A percentile compares a stretch with the other conserved stretches of the same genome.
These are phyloP conservation scores for Cerrena zonata DNA, from an alignment of 1,284 basidiomycete genomes.

Conservation along the genomic window DNA sequence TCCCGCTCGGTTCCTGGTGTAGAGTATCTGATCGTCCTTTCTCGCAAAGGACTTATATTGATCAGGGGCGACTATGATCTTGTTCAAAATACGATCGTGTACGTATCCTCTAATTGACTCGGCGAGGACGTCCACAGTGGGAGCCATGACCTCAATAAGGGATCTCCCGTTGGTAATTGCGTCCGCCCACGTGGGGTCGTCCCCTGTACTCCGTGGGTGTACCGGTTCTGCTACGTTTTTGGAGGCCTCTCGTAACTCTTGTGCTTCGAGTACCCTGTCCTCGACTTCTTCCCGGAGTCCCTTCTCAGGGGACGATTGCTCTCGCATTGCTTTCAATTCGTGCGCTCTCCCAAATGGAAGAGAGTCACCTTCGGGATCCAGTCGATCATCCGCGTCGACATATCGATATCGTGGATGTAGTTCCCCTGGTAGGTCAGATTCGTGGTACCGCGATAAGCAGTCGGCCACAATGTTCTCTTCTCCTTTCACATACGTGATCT, in stretches of 20 bases:
- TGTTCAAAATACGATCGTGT: no score
- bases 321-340: background rate
- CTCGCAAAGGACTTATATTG: no score
- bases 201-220: background rate
- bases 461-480: conserved; percentile 30
- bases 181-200: background rate
- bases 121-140: no score
- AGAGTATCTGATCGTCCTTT: no score
- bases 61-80: no score
- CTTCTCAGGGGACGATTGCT: background rate
- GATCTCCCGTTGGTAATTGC: background rate
- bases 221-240: background rate
- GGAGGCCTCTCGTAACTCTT: background rate
- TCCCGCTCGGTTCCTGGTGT: no score
- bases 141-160: background rate
- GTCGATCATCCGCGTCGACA: conserved; percentile 23
- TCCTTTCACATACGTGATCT: no score
- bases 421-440: conserved; percentile 15
- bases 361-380: conserved; percentile 16
- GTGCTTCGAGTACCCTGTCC: background rate
- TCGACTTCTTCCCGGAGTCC: background rate
- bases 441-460: no score
- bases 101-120: no score
- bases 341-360: background rate
- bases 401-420: conserved; percentile 19